Conservation (phyloP, 2,329 filamentous ascomycete species). For the Stagonosporopsis cucurbitacearum region DNA sequence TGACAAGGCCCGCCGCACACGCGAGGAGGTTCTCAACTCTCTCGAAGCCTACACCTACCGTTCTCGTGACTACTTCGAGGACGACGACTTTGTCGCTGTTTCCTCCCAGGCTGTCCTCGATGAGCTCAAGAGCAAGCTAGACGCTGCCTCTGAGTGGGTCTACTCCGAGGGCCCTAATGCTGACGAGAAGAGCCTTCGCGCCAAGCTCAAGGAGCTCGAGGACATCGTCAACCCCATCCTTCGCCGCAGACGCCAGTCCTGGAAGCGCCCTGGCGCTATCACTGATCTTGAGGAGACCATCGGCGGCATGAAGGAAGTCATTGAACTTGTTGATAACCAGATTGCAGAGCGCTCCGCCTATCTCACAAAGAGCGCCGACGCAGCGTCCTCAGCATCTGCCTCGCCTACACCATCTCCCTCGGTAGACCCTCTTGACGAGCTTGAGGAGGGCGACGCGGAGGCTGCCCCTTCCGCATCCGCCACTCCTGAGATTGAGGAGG, state of each 20-base stretch:
- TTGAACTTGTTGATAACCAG: constrained; percentile 72
- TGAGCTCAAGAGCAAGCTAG: constrained; percentile 71
- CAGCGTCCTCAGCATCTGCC: constrained; percentile 52
- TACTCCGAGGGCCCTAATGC: constrained; percentile 84
- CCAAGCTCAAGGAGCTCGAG: constrained; percentile 77
- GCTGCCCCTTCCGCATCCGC: constrained; percentile 49
- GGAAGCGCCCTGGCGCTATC: constrained; percentile 73
- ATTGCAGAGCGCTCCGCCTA: constrained; percentile 72
- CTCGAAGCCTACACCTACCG: constrained; percentile 95
- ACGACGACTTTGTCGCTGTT: constrained; percentile 73
- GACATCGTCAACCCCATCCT: constrained; percentile 79
- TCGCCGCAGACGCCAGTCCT: constrained; percentile 74
- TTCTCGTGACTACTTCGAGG: constrained; percentile 80
- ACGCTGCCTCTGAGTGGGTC: constrained; percentile 83
- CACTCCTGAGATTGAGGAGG: constrained; percentile 36
- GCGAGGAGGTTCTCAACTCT: constrained; percentile 88
- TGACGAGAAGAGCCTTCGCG: constrained; percentile 73
- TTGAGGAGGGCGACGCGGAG: constrained; percentile 72
- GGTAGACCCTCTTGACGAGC: constrained; percentile 66
- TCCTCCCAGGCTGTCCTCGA: constrained; percentile 73
- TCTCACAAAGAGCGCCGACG: constrained; percentile 46
- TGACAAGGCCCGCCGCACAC: constrained; percentile 74
- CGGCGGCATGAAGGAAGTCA: constrained; percentile 72
- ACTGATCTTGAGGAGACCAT: constrained; percentile 73
- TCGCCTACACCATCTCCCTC: constrained; percentile 54